Conservation (phyloP, 495 filamentous ascomycete species). For the Hypoxylon fragiforme region DNA sequence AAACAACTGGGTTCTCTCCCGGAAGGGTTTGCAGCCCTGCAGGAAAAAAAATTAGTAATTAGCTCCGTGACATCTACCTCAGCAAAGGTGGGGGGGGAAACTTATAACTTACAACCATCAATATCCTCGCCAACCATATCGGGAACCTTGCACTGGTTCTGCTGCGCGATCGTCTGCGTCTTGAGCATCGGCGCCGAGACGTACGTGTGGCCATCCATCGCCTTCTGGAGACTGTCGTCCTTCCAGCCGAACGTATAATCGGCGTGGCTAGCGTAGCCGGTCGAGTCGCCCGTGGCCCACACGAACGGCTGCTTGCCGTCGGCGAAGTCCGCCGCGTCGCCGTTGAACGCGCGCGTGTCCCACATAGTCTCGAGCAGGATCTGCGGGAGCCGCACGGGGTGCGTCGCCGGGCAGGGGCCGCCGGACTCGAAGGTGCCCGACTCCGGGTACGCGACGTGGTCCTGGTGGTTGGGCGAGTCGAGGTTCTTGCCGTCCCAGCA, state of each 20-base stretch:
- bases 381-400: slow-evolving; percentile 40
- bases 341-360: slow-evolving; percentile 41
- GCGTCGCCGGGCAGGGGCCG: slow-evolving; percentile 40
- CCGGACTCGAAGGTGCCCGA: slow-evolving; percentile 42
- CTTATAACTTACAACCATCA: slow-evolving; percentile 37
- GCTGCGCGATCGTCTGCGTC: slow-evolving; percentile 32
- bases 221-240: slow-evolving; percentile 37
- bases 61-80: background rate
- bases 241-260: slow-evolving; percentile 43
- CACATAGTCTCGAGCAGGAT: slow-evolving; percentile 44
- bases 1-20: slow-evolving; percentile 17
- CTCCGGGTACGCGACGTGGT: slow-evolving; percentile 47
- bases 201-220: slow-evolving; percentile 40
- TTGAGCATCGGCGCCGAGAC: slow-evolving; percentile 38
- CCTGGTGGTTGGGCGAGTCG: slow-evolving; percentile 44
- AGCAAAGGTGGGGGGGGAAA: background rate
- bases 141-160: slow-evolving; percentile 40
- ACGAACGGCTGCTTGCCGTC: slow-evolving; percentile 50
- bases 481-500: slow-evolving; percentile 44
- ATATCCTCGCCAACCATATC: slow-evolving; percentile 39
- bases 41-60: slow-evolving; percentile 1
- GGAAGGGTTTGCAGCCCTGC: slow-evolving; percentile 23
- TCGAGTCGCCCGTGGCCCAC: slow-evolving; percentile 48
- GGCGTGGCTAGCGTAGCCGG: slow-evolving; percentile 37
- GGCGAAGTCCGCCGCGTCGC: slow-evolving; percentile 43